A percentile compares a stretch with the other conserved stretches of the same genome.
Evolutionary conservation across 2,329 filamentous ascomycete genomes (phyloP).

Genomic region (Alternaria triticina): DNA sequence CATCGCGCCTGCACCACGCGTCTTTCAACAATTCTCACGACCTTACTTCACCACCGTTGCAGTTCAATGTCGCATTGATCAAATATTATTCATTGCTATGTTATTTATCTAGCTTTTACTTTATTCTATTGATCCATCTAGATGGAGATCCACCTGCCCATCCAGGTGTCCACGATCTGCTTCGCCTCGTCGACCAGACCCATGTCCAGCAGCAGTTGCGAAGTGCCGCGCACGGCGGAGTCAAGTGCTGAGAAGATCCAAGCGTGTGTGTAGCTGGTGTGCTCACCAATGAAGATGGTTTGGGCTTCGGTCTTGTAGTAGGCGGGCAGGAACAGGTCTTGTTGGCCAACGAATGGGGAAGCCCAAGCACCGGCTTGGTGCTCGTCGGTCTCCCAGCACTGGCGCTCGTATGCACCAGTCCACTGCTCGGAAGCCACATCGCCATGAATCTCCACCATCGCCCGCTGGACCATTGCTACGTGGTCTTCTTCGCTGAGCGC

Average conservation of each 20-base stretch:
- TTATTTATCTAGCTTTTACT: background rate
- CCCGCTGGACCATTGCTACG: constrained; percentile 66
- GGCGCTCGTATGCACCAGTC: constrained; percentile 68
- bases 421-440: constrained; percentile 65
- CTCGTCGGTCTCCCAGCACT: constrained; percentile 70
- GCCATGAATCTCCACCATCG: constrained; percentile 73
- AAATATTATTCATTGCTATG: background rate
- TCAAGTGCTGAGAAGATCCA: constrained; percentile 74
- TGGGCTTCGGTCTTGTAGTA: constrained; percentile 74
- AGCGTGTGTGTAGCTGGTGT: constrained; percentile 66
- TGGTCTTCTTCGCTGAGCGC: constrained; percentile 65
- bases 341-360: constrained; percentile 66
- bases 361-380: constrained; percentile 69
- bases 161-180: constrained; percentile 67
- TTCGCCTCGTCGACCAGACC: constrained; percentile 75
- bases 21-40: background rate
- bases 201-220: constrained; percentile 68
- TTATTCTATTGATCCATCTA: constrained; percentile 10
- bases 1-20: background rate
- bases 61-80: background rate
- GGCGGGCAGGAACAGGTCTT: constrained; percentile 73
- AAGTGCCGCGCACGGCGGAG: constrained; percentile 68
- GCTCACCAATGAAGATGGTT: constrained; percentile 65
- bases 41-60: background rate
- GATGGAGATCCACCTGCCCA: constrained; percentile 67